Evolutionary conservation across 169 alveolate genomes (phyloP), one percentile per base, ranked within the genome.

Genomic region (Nephromyces sp.): DNA sequence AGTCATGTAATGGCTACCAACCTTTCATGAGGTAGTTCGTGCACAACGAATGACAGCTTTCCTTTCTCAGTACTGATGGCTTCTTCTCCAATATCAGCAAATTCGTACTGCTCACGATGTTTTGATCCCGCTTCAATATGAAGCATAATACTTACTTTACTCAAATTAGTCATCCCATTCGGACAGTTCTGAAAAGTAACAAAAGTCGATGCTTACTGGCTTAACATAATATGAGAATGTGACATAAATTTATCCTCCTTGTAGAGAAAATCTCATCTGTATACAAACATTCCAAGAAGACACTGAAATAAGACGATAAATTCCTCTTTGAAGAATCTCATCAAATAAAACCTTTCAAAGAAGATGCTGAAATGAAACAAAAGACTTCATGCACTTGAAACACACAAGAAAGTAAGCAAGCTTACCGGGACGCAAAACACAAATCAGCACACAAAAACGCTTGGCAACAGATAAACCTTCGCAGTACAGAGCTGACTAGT

Each of bases 1-100:
- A n/a, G n/a, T n/a, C n/a, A n/a, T n/a, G n/a, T n/a, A n/a, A n/a
- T n/a, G n/a, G n/a, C n/a, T n/a, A n/a, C n/a, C n/a, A 33, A 82
- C 69, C 73, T 43, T 2, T 69, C 24, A 32, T 83, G 72, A 6
- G 83, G 86, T 21, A 83, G 64, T 32, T 83, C 88, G 24, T 70
- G 74, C 3, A 83, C 68, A 30, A 57, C 78, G 1, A 83, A 28
- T 3, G 79, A 52, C 21, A 83, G 57, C 30, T 83, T 86, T 2
- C 88, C 88, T 25, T 83, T 81, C 22, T 83, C 88, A 24, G 74
- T 78, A 29, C 79, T 76, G 2, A 83, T 34, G 3, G 68, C 52
- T 4, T 83, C 79, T 33, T 83, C 88, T 5, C 86, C 88, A 43
- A 78, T 72, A 5, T 84, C 88, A 22, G 78, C 88, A 63, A 83